Evolutionary conservation across 2,329 filamentous ascomycete genomes (phyloP), one percentile per base, ranked within the genome.

Genomic region (Colletotrichum spinosum): DNA sequence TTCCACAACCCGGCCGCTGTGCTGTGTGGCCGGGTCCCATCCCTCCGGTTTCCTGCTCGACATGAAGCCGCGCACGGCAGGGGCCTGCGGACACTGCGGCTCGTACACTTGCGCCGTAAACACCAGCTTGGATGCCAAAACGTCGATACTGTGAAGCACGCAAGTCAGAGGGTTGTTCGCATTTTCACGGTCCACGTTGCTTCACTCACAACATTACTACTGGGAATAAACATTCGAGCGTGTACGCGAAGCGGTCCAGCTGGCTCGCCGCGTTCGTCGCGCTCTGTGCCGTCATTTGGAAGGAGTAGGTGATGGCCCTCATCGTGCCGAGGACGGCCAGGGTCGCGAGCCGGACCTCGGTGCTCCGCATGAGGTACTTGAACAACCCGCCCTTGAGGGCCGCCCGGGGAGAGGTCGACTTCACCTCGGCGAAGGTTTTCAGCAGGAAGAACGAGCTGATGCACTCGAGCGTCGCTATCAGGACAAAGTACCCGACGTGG

Each of bases 191-290:
- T 11, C 7, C 6, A 50, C 8, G n/a, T 5, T 25, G 25, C 25
- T 25, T 1, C 13, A 72, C 78, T 60, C 65, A 80, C 78, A 76
- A 75, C 72, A 81, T 75, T 55, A 81, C 73, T 0, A 79, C 72
- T 0, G 79, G 79, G 45, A 81, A 81, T 8, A 80, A 64, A 59
- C 79, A 81, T 55, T 81, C 79, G 48, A 81, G 62, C 1, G 78
- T 76, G 50, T 81, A 81, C 1, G 76, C 76, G 49, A 81, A 81
- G 1, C 79, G 74, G 52, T 81, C 79, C 0, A 81, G 55, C 51
- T 81, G 78, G 6, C 76, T 74, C 0, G 79, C 76, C 0, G 74
- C 58, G 33, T 74, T 72, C 0, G 76, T 77, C 0, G 79, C 79
- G 17, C 73, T 75, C 55, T 80, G 78, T 1, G 76, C 72, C 0